Percentiles rank a stretch among this genome's conserved stretches.
Evolutionary conservation across 345 rosid species (phyloP).

Genomic region (Eutrema heterophyllum): DNA sequence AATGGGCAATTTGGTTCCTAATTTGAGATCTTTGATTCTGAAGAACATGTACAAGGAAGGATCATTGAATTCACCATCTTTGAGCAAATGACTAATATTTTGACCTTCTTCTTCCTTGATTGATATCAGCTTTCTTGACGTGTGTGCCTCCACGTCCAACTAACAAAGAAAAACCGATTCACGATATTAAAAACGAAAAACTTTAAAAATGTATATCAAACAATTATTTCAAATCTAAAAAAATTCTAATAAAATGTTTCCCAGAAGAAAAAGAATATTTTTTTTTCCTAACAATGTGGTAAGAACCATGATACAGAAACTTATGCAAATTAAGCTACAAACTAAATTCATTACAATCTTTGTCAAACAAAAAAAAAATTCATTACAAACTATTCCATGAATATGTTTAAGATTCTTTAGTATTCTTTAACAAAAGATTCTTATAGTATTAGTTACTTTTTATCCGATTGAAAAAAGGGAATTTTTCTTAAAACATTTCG

Average conservation of each 20-base stretch:
- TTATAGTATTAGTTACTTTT: background rate
- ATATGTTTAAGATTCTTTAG: background rate
- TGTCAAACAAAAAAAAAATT: background rate
- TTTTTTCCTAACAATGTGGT: slow-evolving; percentile 6
- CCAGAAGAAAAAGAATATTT: background rate
- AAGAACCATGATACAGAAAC: slow-evolving; percentile 10
- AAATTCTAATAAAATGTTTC: background rate
- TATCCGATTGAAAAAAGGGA: background rate
- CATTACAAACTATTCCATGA: background rate
- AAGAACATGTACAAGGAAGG: slow-evolving; percentile 49
- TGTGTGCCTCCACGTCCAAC: slow-evolving; percentile 29
- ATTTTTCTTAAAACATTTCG: background rate
- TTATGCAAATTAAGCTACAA: background rate
- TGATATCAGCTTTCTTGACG: slow-evolving; percentile 19
- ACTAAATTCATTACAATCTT: background rate
- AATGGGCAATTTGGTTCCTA: slow-evolving; percentile 38
- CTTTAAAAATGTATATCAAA: background rate
- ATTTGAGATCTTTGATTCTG: slow-evolving; percentile 39
- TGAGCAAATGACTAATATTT: slow-evolving; percentile 5
- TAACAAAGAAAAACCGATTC: background rate
- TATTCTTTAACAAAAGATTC: background rate
- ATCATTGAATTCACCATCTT: slow-evolving; percentile 32
- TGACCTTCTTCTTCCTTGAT: slow-evolving; percentile 21
- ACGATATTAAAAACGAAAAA: background rate
- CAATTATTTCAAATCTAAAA: background rate